Base-by-base conservation (phyloP, 2,329 filamentous ascomycete species). In the Epicoccum nigrum region DNA sequence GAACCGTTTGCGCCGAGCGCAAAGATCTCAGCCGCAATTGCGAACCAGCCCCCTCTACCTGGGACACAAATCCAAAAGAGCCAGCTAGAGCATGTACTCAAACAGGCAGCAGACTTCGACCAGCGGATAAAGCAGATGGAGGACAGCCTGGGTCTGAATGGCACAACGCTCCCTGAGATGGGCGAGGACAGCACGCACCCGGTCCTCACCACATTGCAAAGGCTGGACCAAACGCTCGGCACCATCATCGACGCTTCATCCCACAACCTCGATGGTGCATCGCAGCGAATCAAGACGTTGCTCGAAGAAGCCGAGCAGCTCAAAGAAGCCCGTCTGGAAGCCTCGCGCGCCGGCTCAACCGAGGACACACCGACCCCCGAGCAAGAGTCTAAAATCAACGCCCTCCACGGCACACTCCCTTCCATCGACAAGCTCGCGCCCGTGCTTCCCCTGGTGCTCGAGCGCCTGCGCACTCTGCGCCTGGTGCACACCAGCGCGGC, bases 401-500 rank as follows among this genome's bases (percentile, higher is more conserved):
- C 92, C 1, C 83, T 99, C 4, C 97, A 97, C 73, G 88, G 89
- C 1, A 90, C 91, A 3, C 78, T 99, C 13, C 88, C 92, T 1
- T 94, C 90, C 0, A 94, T 99, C 51, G 92, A 96, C 73, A 89
- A 83, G 49, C 80, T 99, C 7, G 83, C 90, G 5, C 94, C 94
- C 1, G 81, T 96, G 15, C 81, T 99, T 4, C 93, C 94, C 1
- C 84, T 90, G 4, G 80, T 97, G 8, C 80, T 99, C 9, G 92
- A 97, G 65, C 84, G 94, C 20, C 77, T 99, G 42, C 83, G 92
- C 51, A 95, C 91, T 7, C 79, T 99, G 48, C 83, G 90, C 51
- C 85, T 87, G 12, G 87, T 97, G 41, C 94, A 99, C 68, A 86
- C 90, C 0, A 90, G 92, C 63, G 94, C 94, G 0, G 92, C 90